Conservation (phyloP, 2,329 filamentous ascomycete species). For the Sporothrix globosa region DNA sequence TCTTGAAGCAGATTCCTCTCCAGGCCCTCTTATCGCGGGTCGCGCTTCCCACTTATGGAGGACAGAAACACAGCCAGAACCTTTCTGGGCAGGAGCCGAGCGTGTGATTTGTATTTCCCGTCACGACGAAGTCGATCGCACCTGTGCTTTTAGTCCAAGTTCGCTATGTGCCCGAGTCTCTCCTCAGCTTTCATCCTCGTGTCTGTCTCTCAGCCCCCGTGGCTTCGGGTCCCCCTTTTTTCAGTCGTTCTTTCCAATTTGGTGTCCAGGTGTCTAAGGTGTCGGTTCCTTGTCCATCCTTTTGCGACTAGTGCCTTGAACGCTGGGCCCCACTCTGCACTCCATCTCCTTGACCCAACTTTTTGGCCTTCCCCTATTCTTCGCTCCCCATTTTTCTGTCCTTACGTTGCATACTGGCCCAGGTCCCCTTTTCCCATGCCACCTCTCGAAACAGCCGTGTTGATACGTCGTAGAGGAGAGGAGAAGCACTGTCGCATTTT, state of each 20-base stretch:
- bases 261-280: too few relatives aligned
- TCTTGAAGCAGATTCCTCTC: slow-evolving; percentile 17
- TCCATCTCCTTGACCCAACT: slow-evolving; percentile 14
- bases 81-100: slow-evolving; percentile 9
- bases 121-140: not conserved
- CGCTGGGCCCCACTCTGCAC: slow-evolving; percentile 7
- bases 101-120: not conserved
- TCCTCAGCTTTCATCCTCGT: slow-evolving; percentile 4
- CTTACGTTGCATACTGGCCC: slow-evolving; percentile 26
- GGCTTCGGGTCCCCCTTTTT: not conserved
- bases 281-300: slow-evolving; percentile 6
- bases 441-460: slow-evolving; percentile 29
- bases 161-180: not conserved
- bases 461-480: not conserved
- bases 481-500: slow-evolving; percentile 20
- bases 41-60: not conserved
- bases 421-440: slow-evolving; percentile 28
- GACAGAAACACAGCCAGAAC: not conserved
- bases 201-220: slow-evolving; percentile 4
- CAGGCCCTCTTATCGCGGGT: too few relatives aligned
- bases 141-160: not conserved
- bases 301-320: slow-evolving; percentile 12
- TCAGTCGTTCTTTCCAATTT: too few relatives aligned
- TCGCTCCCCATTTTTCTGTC: slow-evolving; percentile 25
- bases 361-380: slow-evolving; percentile 26